Percentiles rank a stretch among this genome's conserved stretches.
Evolutionary conservation across 192 early-diverging fungal genomes (phyloP).

Genomic region (Backusella luteola): DNA sequence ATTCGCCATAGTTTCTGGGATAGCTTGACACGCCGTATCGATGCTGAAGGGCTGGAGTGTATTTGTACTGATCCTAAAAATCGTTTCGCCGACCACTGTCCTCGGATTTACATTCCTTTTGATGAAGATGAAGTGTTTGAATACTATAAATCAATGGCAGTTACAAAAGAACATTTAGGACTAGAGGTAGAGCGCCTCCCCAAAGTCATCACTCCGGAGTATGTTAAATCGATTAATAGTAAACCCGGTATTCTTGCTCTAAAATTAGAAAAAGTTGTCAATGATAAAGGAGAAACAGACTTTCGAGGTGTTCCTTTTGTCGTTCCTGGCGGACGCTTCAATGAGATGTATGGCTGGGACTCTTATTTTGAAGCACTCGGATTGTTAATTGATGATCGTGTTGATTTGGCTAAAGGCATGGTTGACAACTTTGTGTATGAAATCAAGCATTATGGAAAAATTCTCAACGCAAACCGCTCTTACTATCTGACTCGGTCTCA

Average conservation of each 20-base stretch:
- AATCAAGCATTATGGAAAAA: conserved; percentile 71
- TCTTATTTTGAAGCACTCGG: conserved; percentile 64
- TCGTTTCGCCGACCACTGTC: conserved; percentile 64
- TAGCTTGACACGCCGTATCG: conserved; percentile 82
- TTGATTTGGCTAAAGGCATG: conserved; percentile 89
- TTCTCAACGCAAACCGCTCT: conserved; percentile 96
- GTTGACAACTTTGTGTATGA: conserved; percentile 87
- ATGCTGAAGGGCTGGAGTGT: conserved; percentile 79
- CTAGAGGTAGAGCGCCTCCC: conserved; percentile 83
- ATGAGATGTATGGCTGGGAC: no score
- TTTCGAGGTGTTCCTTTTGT: conserved; percentile 84
- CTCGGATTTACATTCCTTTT: conserved; percentile 91
- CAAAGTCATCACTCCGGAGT: conserved; percentile 79
- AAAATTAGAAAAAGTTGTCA: conserved; percentile 53
- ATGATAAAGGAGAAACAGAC: conserved; percentile 38
- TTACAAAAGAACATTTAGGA: conserved; percentile 61
- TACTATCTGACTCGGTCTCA: conserved; percentile 97
- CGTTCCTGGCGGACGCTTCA: conserved; percentile 94
- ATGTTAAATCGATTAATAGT: conserved; percentile 88
- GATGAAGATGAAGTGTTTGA: conserved; percentile 72
- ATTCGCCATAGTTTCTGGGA: conserved; percentile 97
- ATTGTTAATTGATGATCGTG: conserved; percentile 81
- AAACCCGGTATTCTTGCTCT: conserved; percentile 89
- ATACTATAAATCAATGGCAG: conserved; percentile 77
- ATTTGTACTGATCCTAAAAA: conserved; percentile 95